Percentiles rank a stretch among this genome's conserved stretches.
Conservation (phyloP, 805 yeast species). For the Limtongia smithiae region DNA sequence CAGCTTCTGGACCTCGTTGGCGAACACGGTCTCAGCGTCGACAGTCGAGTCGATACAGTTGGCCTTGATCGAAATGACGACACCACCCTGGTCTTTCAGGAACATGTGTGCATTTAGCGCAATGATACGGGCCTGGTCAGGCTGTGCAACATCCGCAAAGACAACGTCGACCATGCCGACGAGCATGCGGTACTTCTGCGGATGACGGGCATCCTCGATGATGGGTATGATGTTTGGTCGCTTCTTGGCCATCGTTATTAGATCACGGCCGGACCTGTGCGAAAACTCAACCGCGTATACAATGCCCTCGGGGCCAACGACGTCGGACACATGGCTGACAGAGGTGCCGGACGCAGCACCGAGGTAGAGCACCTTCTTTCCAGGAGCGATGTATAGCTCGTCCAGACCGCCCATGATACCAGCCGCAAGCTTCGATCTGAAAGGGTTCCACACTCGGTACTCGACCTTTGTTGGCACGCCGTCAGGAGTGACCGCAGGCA, state of each 20-base stretch:
- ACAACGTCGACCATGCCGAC: constrained; percentile 98
- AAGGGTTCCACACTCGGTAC: constrained; percentile 99
- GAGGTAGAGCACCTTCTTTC: constrained; percentile 91
- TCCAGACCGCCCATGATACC: constrained; percentile 99
- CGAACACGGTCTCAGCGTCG: constrained; percentile 98
- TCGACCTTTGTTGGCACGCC: constrained; percentile 76
- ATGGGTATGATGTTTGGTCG: constrained; percentile 98
- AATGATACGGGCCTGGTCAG: constrained; percentile 99
- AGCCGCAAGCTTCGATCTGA: constrained; percentile 99
- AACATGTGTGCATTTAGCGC: constrained; percentile 97
- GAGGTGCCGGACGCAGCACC: constrained; percentile 99
- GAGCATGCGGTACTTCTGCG: constrained; percentile 99
- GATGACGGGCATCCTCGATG: constrained; percentile 99
- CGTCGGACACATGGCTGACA: constrained; percentile 96
- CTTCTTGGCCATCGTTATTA: constrained; percentile 99
- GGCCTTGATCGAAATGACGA: constrained; percentile 97
- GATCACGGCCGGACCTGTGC: constrained; percentile 99
- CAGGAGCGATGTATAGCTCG: constrained; percentile 95
- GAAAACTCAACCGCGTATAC: constrained; percentile 99
- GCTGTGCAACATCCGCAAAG: constrained; percentile 99
- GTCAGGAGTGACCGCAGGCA: constrained; percentile 77
- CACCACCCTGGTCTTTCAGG: constrained; percentile 98
- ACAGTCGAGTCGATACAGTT: constrained; percentile 99
- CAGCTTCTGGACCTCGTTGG: constrained; percentile 98
- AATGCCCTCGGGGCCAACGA: constrained; percentile 98